These are phyloP conservation scores for Astrothelium macrocarpum DNA, from an alignment of 495 filamentous ascomycete genomes.

Conservation along the genomic window DNA sequence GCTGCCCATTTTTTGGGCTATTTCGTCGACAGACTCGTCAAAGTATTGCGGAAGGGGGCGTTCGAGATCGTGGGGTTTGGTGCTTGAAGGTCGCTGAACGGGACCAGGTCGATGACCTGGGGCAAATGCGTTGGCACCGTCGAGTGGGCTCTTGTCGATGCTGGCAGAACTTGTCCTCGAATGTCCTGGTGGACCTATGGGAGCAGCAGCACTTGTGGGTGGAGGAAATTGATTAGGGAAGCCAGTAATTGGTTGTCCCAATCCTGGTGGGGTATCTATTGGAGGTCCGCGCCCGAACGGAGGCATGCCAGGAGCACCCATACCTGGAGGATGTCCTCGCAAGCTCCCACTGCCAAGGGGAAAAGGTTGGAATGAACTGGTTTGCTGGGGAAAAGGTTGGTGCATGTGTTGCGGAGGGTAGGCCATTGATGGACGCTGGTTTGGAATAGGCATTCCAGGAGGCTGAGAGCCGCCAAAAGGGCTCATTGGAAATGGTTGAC, in stretches of 20 bases:
- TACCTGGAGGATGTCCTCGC: conserved; percentile 2
- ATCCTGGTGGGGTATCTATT: neutral
- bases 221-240: conserved; percentile 2
- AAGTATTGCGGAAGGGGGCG: conserved; percentile 26
- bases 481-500: neutral
- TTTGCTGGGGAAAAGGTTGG: neutral
- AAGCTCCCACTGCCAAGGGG: neutral
- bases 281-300: neutral
- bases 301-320: conserved; percentile 1
- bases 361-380: neutral
- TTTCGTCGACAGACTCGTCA: conserved; percentile 48
- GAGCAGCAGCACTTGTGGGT: conserved; percentile 13
- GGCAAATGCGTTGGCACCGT: conserved; percentile 16
- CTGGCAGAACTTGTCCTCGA: conserved; percentile 19
- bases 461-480: neutral
- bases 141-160: conserved; percentile 19
- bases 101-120: conserved; percentile 77
- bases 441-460: neutral
- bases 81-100: conserved; percentile 79
- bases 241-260: neutral
- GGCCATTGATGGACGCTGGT: neutral
- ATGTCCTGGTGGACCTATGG: conserved; percentile 9
- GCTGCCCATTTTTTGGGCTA: conserved; percentile 81
- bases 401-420: neutral
- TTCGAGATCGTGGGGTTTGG: conserved; percentile 42